Percentiles rank a stretch among this genome's conserved stretches.
Conservation (phyloP, 106 monocot genomes). For the Posidonia australis region DNA sequence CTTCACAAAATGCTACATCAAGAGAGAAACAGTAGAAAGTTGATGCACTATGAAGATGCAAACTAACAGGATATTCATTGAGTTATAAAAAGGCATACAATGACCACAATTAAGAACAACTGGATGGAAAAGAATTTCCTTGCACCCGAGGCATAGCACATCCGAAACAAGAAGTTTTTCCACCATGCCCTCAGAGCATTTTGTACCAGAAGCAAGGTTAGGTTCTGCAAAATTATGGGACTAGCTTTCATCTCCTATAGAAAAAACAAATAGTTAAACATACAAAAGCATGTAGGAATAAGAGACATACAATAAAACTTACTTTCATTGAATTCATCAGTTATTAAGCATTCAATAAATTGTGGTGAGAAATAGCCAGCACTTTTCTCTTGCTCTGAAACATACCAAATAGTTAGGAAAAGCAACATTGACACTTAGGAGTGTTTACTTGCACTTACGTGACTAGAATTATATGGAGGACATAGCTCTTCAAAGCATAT, state of each 20-base stretch:
- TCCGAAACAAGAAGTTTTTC: slow-evolving; percentile 9
- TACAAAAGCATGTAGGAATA: neutral
- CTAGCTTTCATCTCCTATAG: neutral
- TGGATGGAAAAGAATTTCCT: slow-evolving; percentile 16
- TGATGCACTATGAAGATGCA: neutral
- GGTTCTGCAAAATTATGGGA: neutral
- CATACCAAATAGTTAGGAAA: too few species aligned
- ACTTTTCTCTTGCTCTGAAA: neutral
- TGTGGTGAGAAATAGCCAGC: neutral
- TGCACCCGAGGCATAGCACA: slow-evolving; percentile 12
- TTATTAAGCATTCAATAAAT: neutral
- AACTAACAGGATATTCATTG: neutral
- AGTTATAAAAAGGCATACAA: slow-evolving; percentile 1
- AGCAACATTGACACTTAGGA: too few species aligned
- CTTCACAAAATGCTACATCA: slow-evolving; percentile 17
- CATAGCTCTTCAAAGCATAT: too few species aligned
- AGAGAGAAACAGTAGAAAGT: neutral
- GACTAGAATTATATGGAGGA: too few species aligned
- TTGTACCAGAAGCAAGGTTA: neutral
- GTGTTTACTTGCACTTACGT: too few species aligned
- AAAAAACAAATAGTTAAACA: neutral
- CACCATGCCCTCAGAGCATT: neutral
- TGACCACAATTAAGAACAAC: slow-evolving; percentile 29
- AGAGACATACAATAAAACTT: neutral
- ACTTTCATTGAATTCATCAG: neutral